These are phyloP conservation scores for Myxozyma sirexii DNA, from an alignment of 805 yeast genomes.

Conservation along the genomic window DNA sequence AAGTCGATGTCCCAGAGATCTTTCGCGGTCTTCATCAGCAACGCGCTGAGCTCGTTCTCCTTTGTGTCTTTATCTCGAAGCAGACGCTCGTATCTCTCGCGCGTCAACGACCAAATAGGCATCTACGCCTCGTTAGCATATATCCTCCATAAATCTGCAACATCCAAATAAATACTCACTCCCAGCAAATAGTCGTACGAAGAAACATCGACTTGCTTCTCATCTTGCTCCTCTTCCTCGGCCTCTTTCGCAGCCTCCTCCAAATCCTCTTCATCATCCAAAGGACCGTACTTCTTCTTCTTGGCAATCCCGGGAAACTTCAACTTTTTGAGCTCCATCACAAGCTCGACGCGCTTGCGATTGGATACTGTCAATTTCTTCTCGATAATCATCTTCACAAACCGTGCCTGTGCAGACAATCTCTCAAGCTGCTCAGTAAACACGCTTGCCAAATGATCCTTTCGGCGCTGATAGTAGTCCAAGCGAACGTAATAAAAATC, in stretches of 20 bases:
- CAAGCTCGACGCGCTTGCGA: slow-evolving; percentile 65
- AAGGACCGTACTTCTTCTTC: slow-evolving; percentile 44
- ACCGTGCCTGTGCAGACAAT: slow-evolving; percentile 81
- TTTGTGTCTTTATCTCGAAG: slow-evolving; percentile 71
- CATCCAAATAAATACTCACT: slow-evolving; percentile 2
- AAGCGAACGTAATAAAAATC: slow-evolving; percentile 87
- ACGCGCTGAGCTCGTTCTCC: slow-evolving; percentile 66
- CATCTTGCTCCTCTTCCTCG: slow-evolving; percentile 44
- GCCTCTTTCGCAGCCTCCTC: slow-evolving; percentile 51
- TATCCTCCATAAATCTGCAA: background rate
- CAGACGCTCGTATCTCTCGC: slow-evolving; percentile 81
- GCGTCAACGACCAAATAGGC: slow-evolving; percentile 92
- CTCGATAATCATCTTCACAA: slow-evolving; percentile 87
- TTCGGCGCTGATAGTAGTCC: slow-evolving; percentile 88
- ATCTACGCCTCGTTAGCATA: slow-evolving; percentile 44
- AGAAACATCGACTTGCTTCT: slow-evolving; percentile 35
- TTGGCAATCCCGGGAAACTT: slow-evolving; percentile 61
- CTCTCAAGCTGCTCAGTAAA: slow-evolving; percentile 75
- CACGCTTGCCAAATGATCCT: slow-evolving; percentile 71
- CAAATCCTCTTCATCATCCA: slow-evolving; percentile 51
- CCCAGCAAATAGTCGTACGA: slow-evolving; percentile 83
- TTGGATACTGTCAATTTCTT: slow-evolving; percentile 70
- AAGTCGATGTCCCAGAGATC: slow-evolving; percentile 88
- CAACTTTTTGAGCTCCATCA: slow-evolving; percentile 60
- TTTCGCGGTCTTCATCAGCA: slow-evolving; percentile 72